These are phyloP conservation scores for Neurospora tetrasperma DNA, from an alignment of 495 filamentous ascomycete genomes.

Conservation along the genomic window DNA sequence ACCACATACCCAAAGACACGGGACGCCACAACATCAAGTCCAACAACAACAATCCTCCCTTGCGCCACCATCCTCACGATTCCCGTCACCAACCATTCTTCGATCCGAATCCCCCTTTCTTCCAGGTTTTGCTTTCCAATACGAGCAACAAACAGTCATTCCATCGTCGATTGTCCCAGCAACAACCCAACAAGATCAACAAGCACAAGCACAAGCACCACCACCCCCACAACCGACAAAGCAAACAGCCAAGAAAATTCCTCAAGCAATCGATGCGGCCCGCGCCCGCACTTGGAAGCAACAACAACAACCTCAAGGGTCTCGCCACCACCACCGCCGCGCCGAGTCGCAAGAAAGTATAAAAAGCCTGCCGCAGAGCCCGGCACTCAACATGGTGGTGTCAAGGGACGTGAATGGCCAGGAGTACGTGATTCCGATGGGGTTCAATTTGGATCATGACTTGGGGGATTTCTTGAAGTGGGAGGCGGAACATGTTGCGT, in stretches of 20 bases:
- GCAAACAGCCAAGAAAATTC: not conserved
- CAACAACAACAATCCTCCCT: not conserved
- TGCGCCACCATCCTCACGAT: not conserved
- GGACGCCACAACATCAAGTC: not conserved
- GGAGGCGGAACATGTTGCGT: constrained; percentile 31
- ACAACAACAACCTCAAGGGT: not conserved
- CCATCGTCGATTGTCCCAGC: not conserved
- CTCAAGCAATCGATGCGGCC: not conserved
- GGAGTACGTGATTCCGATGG: constrained; percentile 41
- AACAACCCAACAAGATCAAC: not conserved
- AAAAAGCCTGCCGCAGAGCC: constrained; percentile 37
- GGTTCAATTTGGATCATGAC: constrained; percentile 45
- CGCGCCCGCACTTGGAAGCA: not conserved
- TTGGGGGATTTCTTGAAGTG: constrained; percentile 41
- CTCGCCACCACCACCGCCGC: constrained; percentile 5
- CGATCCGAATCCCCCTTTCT: not conserved
- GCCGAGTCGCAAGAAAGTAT: constrained; percentile 14
- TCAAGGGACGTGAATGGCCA: constrained; percentile 28
- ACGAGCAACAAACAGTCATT: not conserved
- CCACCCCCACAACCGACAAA: not conserved
- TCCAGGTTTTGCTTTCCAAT: not conserved
- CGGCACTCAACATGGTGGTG: constrained; percentile 39
- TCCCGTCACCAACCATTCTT: not conserved
- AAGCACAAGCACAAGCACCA: not conserved
- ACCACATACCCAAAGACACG: not conserved